Evolutionary conservation across 768 basidiomycete genomes (phyloP).

Genomic region (Suillus decipiens): DNA sequence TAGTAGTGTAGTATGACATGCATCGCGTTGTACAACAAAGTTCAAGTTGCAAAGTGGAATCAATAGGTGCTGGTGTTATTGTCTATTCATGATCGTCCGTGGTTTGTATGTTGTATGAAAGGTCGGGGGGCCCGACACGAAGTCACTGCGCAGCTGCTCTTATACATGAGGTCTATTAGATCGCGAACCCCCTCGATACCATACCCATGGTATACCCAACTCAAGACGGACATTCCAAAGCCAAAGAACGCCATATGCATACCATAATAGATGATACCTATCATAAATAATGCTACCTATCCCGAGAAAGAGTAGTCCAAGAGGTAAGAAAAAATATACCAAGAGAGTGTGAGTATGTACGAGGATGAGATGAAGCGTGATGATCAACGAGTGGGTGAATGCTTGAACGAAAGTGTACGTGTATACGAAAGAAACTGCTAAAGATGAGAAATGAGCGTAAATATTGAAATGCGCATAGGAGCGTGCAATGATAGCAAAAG

Average conservation of each 20-base stretch:
- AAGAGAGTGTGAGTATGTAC: background rate
- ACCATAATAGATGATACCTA: background rate
- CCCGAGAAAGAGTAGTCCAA: background rate
- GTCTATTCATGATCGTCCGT: background rate
- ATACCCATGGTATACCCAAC: background rate
- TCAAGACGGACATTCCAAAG: background rate
- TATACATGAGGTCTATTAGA: background rate
- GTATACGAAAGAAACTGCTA: background rate
- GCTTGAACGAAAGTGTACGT: background rate
- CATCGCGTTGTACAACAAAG: background rate
- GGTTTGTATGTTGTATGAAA: background rate
- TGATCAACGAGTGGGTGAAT: background rate
- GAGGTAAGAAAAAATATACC: background rate
- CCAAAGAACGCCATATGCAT: background rate
- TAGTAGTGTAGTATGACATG: background rate
- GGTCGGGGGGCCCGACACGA: background rate
- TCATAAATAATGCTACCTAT: conserved; percentile 4
- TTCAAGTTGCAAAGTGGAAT: background rate
- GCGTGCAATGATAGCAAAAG: background rate
- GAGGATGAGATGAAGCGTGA: background rate
- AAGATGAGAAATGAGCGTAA: background rate
- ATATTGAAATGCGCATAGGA: background rate
- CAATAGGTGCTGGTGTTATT: background rate
- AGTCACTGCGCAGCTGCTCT: background rate
- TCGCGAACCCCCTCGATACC: background rate